A percentile compares a stretch with the other conserved stretches of the same genome.
These are phyloP conservation scores for Phylloporus sp. DNA, from an alignment of 768 basidiomycete species.

Conservation along the genomic window DNA sequence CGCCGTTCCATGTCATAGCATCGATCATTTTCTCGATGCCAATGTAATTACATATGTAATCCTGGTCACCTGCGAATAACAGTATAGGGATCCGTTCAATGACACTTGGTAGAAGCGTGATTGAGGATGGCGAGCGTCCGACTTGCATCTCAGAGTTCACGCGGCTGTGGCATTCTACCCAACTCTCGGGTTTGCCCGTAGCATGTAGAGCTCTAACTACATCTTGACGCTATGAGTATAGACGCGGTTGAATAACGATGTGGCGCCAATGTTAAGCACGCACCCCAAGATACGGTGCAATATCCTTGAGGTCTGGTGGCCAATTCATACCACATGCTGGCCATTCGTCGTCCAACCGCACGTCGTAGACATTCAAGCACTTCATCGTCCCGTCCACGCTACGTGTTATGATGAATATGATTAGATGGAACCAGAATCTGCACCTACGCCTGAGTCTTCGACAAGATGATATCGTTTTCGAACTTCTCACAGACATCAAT, in stretches of 20 bases:
- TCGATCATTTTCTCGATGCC: conserved; percentile 87
- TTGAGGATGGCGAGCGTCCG: conserved; percentile 57
- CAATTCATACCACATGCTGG: conserved; percentile 98
- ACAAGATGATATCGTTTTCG: conserved; percentile 40
- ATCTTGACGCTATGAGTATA: conserved; percentile 58
- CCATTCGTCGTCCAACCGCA: conserved; percentile 77
- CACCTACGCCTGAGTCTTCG: conserved; percentile 23
- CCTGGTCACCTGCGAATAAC: conserved; percentile 93
- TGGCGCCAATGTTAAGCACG: conserved; percentile 27
- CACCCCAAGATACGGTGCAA: conserved; percentile 80
- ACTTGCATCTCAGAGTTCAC: conserved; percentile 63
- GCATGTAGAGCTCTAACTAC: conserved; percentile 87
- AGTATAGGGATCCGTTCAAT: conserved; percentile 80
- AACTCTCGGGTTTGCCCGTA: conserved; percentile 63
- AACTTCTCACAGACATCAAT: conserved; percentile 58
- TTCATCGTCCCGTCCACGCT: conserved; percentile 67
- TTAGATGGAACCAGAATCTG: neutral
- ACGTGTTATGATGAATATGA: neutral
- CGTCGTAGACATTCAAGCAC: conserved; percentile 95
- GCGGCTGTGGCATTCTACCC: conserved; percentile 79
- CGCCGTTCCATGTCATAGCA: conserved; percentile 82
- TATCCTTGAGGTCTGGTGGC: conserved; percentile 79
- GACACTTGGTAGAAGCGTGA: conserved; percentile 73
- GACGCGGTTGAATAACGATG: neutral
- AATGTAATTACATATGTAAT: conserved; percentile 93